Conservation (phyloP, 164 flowering plant species). For the Vitis rotundifolia region DNA sequence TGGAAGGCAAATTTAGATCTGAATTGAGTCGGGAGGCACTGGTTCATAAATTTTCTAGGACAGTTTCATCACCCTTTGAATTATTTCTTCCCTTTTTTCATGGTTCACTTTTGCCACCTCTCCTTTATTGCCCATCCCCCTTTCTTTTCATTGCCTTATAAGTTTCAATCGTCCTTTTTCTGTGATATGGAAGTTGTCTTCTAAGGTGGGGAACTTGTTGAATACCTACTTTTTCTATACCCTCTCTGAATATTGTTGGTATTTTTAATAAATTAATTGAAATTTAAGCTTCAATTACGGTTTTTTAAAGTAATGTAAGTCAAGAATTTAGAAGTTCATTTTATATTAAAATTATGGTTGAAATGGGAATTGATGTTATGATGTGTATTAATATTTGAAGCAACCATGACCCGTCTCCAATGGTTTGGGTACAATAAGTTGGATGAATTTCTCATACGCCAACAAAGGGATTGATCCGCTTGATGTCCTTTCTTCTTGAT, state of each 20-base stretch:
- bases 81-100: not conserved
- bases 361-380: no score
- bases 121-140: not conserved
- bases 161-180: not conserved
- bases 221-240: not conserved
- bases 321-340: no score
- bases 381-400: no score
- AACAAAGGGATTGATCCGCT: no score
- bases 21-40: no score
- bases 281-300: not conserved
- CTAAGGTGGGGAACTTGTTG: not conserved
- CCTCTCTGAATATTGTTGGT: not conserved
- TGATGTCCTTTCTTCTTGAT: no score
- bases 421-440: no score
- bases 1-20: no score
- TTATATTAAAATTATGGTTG: no score
- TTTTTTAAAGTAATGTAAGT: not conserved
- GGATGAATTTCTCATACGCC: no score
- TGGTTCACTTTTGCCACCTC: not conserved
- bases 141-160: not conserved
- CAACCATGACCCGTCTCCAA: no score
- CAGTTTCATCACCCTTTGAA: not conserved
- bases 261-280: not conserved
- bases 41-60: not conserved
- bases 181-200: slow-evolving; percentile 6